Conservation (phyloP, 192 early-diverging fungal species). For the Podila minutissima region DNA sequence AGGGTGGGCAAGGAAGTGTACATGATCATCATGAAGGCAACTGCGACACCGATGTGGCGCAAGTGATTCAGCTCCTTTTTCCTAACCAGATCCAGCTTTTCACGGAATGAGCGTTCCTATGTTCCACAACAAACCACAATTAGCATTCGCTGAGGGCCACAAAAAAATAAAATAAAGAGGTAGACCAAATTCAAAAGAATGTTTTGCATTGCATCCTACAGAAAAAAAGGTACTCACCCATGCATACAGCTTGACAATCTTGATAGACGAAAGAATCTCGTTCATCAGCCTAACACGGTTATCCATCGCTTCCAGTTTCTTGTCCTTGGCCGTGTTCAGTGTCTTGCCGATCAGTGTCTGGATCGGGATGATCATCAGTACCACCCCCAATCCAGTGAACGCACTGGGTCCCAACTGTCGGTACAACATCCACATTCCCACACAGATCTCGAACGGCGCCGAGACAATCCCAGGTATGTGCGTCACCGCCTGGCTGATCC, state of each 20-base stretch:
- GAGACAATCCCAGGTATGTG: constrained; percentile 10
- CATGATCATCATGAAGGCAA: constrained; percentile 21
- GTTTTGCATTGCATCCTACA: too few relatives aligned
- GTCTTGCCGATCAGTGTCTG: constrained; percentile 12
- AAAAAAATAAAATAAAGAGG: too few relatives aligned
- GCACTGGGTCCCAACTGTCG: constrained; percentile 29
- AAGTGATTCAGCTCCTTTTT: constrained; percentile 11
- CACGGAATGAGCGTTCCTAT: constrained; percentile 2
- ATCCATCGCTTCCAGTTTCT: constrained; percentile 52
- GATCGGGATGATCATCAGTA: constrained; percentile 18
- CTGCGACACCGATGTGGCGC: background rate
- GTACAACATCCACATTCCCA: constrained; percentile 29
- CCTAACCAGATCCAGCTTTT: background rate
- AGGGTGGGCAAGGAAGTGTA: constrained; percentile 9
- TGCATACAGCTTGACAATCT: constrained; percentile 52
- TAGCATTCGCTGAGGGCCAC: too few relatives aligned
- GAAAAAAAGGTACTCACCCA: constrained; percentile 13
- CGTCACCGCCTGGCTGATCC: constrained; percentile 10
- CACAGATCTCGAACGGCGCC: constrained; percentile 23
- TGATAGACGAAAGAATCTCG: constrained; percentile 48
- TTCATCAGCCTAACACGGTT: constrained; percentile 37
- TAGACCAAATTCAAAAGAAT: too few relatives aligned
- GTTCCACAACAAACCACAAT: too few relatives aligned
- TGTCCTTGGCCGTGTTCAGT: constrained; percentile 28
- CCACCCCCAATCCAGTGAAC: constrained; percentile 35